Percentiles rank a stretch among this genome's conserved stretches.
Conservation (phyloP, 108 stramenopile species). For the Pseudonitzschia pungens region DNA sequence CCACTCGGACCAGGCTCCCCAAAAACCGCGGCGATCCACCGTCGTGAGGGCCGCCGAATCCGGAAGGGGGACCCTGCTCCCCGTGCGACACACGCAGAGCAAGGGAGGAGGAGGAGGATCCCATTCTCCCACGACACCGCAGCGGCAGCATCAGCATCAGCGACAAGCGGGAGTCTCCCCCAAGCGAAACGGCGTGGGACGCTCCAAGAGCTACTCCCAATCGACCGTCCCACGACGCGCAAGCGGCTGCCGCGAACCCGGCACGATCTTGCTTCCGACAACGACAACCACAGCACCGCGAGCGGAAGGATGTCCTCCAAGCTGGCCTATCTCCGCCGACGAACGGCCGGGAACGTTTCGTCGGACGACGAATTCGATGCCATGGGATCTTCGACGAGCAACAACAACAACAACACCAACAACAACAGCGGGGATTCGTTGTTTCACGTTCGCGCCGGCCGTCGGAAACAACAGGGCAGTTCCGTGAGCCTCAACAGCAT, state of each 20-base stretch:
- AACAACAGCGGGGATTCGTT: conserved; percentile 9
- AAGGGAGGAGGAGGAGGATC: not conserved
- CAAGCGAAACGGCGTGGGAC: conserved; percentile 22
- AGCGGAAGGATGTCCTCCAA: not conserved
- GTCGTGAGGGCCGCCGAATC: conserved; percentile 29
- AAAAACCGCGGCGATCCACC: conserved; percentile 17
- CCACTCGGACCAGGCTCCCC: conserved; percentile 17
- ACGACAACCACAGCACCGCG: not conserved
- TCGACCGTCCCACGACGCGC: too few species aligned
- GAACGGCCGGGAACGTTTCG: conserved; percentile 9
- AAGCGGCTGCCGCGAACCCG: conserved; percentile 20
- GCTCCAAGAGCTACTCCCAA: conserved; percentile 14
- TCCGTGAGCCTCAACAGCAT: conserved; percentile 1
- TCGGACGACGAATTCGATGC: conserved; percentile 35
- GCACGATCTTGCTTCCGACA: conserved; percentile 10
- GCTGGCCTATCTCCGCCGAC: conserved; percentile 20
- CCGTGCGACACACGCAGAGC: not conserved
- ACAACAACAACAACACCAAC: not conserved
- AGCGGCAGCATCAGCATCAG: conserved; percentile 12
- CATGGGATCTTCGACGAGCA: not conserved
- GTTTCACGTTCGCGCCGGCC: conserved; percentile 14
- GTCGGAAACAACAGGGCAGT: conserved; percentile 2
- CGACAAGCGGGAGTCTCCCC: not conserved
- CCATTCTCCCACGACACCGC: not conserved
- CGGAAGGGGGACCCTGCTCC: conserved; percentile 24